These are phyloP conservation scores for Russula olivacea DNA, from an alignment of 768 basidiomycete species.

Conservation along the genomic window DNA sequence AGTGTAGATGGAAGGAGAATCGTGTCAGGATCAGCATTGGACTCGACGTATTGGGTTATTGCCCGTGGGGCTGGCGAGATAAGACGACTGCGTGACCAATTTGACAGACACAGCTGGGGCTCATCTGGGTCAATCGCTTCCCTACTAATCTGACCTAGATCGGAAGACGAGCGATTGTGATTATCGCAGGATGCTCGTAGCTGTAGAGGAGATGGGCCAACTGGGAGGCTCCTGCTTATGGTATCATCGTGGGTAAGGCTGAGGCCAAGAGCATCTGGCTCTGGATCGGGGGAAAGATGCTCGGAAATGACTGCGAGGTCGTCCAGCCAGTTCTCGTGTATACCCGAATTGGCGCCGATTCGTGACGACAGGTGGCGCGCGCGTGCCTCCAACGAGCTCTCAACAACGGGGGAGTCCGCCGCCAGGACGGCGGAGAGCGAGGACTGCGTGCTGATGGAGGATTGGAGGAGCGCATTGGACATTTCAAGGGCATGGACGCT, in stretches of 20 bases:
- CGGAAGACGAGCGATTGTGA: slow-evolving; percentile 15
- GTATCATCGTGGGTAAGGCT: slow-evolving; percentile 11
- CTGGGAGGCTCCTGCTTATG: slow-evolving; percentile 33
- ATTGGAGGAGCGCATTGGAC: slow-evolving; percentile 74
- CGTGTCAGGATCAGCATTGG: slow-evolving; percentile 44
- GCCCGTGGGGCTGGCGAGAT: slow-evolving; percentile 68
- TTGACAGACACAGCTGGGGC: slow-evolving; percentile 48
- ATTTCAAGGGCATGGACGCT: slow-evolving; percentile 83
- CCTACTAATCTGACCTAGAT: slow-evolving; percentile 5
- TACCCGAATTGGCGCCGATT: slow-evolving; percentile 41
- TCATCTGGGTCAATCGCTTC: slow-evolving; percentile 16
- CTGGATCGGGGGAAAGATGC: slow-evolving; percentile 5
- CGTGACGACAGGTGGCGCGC: slow-evolving; percentile 49
- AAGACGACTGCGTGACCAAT: slow-evolving; percentile 47
- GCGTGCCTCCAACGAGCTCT: slow-evolving; percentile 43
- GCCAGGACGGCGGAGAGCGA: slow-evolving; percentile 46
- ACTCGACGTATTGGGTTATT: slow-evolving; percentile 66
- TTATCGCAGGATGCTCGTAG: not conserved
- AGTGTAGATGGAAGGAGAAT: slow-evolving; percentile 66
- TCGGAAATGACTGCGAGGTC: slow-evolving; percentile 50
- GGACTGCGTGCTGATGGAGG: slow-evolving; percentile 66
- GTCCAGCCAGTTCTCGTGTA: slow-evolving; percentile 56
- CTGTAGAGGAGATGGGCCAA: slow-evolving; percentile 19
- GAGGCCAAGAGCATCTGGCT: slow-evolving; percentile 10
- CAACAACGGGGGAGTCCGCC: slow-evolving; percentile 38